Evolutionary conservation across 139 green algal genomes (phyloP).

Genomic region (Gonium pectorale): DNA sequence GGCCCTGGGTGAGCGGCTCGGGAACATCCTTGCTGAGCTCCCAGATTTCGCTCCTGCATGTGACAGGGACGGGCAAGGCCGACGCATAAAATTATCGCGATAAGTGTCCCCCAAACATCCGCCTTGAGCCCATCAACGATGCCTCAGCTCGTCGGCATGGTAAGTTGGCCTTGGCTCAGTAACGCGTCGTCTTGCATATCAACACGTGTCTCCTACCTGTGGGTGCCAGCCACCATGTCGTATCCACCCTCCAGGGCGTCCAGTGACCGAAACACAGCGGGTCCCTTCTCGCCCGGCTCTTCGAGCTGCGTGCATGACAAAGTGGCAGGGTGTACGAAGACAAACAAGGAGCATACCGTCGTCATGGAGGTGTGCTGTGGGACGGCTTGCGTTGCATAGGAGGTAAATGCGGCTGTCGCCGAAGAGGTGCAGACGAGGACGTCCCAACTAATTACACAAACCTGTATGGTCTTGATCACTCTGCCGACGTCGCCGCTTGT

Average conservation of each 20-base stretch:
- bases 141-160: no score
- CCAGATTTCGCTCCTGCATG: conserved; percentile 63
- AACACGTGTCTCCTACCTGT: conserved; percentile 24
- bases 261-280: conserved; percentile 65
- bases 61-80: background rate
- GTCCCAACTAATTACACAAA: no score
- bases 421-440: no score
- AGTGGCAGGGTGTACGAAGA: no score
- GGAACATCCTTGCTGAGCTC: conserved; percentile 52
- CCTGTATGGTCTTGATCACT: conserved; percentile 62
- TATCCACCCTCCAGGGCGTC: conserved; percentile 49
- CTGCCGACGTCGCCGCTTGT: conserved; percentile 51
- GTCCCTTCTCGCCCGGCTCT: conserved; percentile 54
- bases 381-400: no score
- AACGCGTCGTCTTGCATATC: background rate
- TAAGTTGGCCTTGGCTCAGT: no score
- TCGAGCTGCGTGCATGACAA: conserved; percentile 48
- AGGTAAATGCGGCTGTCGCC: no score
- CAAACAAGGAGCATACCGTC: no score
- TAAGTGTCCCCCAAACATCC: background rate
- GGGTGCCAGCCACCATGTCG: conserved; percentile 60
- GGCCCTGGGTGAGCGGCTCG: conserved; percentile 60
- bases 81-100: background rate
- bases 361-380: no score
- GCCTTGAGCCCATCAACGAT: background rate